Evolutionary conservation across 2,329 filamentous ascomycete species (phyloP), one percentile per base, ranked within the genome.

Genomic region (Leptosphaerulina australis): DNA sequence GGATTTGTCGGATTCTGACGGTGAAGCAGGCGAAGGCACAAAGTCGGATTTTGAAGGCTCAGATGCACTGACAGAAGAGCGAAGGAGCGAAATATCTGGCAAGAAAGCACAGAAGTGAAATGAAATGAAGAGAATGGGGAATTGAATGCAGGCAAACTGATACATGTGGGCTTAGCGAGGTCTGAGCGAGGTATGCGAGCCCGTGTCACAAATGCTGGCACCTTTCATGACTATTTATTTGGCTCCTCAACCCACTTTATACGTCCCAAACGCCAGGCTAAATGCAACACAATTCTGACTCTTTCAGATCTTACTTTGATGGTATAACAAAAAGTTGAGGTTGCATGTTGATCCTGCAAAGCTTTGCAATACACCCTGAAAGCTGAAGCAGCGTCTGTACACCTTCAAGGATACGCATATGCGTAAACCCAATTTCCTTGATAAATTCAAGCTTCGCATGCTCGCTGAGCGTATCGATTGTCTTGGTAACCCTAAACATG

Each of bases 401-500:
- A 22, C 94, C 94, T 70, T 99, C 94, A n/a, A 99, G 79, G 47
- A 99, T 93, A 73, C 95, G 92, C 94, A 99, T 99, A 71, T 99
- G 94, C 2, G 94, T 96, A 74, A 97, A 97, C 44, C 94, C 94
- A 74, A 99, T 99, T 76, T 97, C 94, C 61, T 91, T 93, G 77
- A 97, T 96, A 64, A 97, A 99, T 71, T 97, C 93, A 55, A 99
- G 80, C 78, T 97, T 97, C 12, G 91, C 86, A 73, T 97, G 91
- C 76, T 99, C 94, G 60, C 91, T 94, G 48, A 99, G 78, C 1
- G 88, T 91, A 2, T 90, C 89, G 52, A 97, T 91, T 1, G 91
- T 95, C 79, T 97, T 99, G 35, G 94, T 97, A 53, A 99, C 94
- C 68, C 88, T 87, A 81, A 99, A 97, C 94, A 99, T 99, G 55